Conservation (phyloP, 495 filamentous ascomycete genomes). For the Elaphomyces granulatus region DNA sequence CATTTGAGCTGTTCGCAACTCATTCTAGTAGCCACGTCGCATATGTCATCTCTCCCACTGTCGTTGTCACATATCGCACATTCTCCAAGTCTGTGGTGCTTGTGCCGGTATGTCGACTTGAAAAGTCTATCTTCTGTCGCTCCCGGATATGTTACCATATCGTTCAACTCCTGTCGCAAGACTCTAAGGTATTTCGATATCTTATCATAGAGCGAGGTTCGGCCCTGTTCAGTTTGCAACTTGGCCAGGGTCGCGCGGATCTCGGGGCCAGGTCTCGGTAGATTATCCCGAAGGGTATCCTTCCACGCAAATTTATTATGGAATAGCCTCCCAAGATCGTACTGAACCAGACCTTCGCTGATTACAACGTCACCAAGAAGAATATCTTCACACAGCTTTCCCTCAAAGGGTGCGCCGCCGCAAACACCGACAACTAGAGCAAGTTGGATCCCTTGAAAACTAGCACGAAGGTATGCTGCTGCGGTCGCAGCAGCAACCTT, state of each 20-base stretch:
- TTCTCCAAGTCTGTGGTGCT: constrained; percentile 6
- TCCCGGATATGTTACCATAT: constrained; percentile 6
- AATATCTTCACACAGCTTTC: constrained; percentile 2
- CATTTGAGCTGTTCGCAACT: background rate
- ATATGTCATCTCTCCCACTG: background rate
- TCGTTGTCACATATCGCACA: background rate
- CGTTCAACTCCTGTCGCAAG: background rate
- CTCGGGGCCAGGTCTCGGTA: constrained; percentile 8
- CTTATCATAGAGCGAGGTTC: constrained; percentile 7
- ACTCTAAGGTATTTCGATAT: constrained; percentile 1
- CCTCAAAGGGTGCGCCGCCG: constrained; percentile 14
- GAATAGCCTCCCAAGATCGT: constrained; percentile 20
- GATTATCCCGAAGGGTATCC: constrained; percentile 9
- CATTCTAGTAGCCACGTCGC: background rate
- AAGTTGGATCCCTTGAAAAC: constrained; percentile 8
- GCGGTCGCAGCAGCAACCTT: constrained; percentile 13
- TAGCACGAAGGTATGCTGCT: constrained; percentile 6
- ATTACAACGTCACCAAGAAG: constrained; percentile 32
- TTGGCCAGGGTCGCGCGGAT: background rate
- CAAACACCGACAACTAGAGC: constrained; percentile 14
- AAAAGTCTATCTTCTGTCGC: constrained; percentile 9
- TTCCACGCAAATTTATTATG: constrained; percentile 2
- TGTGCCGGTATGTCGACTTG: constrained; percentile 9
- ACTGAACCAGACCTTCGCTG: constrained; percentile 20
- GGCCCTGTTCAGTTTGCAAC: constrained; percentile 15